These are phyloP conservation scores for Solanum raphanifolium DNA, from an alignment of 257 asterid genomes.

Conservation along the genomic window DNA sequence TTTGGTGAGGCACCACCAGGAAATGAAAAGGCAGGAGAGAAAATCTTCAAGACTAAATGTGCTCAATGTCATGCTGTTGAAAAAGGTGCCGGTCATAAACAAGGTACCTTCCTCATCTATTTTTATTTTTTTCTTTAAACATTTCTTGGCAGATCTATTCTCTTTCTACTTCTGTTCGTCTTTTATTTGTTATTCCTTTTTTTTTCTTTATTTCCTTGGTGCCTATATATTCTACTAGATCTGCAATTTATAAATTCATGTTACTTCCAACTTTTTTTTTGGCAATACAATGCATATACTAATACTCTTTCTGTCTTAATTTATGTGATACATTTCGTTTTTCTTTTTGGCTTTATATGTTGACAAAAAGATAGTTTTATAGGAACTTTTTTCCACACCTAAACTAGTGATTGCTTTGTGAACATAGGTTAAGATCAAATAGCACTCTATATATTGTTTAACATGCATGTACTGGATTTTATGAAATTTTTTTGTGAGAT, in stretches of 20 bases:
- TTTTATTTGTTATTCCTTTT: background rate
- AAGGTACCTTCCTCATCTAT: slow-evolving; percentile 29
- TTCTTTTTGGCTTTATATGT: background rate
- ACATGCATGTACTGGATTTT: background rate
- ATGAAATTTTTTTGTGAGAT: background rate
- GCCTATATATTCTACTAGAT: background rate
- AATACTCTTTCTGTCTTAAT: background rate
- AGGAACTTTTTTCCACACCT: background rate
- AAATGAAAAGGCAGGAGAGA: slow-evolving; percentile 22
- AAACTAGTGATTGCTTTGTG: background rate
- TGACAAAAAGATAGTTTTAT: background rate
- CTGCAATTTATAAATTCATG: too few species aligned
- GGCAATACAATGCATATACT: background rate
- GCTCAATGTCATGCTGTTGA: slow-evolving; percentile 92
- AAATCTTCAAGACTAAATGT: slow-evolving; percentile 58
- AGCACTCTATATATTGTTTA: background rate
- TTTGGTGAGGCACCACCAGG: slow-evolving; percentile 73
- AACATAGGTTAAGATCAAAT: background rate
- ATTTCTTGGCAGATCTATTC: background rate
- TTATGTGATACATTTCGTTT: too few species aligned
- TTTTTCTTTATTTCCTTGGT: background rate
- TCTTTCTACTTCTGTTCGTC: background rate
- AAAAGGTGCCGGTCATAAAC: slow-evolving; percentile 90
- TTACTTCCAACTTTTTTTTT: background rate
- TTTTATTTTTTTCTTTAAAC: too few species aligned